phyloP scores from a whole-genome alignment of 768 basidiomycete species.

The Suillus bovinus region DNA sequence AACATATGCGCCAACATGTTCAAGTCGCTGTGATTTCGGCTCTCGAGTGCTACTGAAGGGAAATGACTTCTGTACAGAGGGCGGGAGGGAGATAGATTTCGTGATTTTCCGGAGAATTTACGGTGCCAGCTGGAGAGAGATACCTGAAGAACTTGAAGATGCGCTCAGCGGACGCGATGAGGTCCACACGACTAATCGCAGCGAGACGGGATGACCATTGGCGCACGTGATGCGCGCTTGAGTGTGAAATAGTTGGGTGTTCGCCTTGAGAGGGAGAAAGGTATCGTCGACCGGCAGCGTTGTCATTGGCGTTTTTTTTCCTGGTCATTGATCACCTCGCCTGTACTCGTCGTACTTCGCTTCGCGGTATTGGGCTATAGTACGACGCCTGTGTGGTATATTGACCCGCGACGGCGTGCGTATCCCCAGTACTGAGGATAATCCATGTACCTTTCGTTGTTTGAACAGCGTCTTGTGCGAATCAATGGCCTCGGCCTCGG shows the following conservation, averaged over 20 bases:
- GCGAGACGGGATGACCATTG: slow-evolving; percentile 72
- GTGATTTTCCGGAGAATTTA: no score
- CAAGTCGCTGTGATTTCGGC: slow-evolving; percentile 68
- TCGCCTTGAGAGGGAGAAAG: slow-evolving; percentile 74
- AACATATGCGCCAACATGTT: slow-evolving; percentile 91
- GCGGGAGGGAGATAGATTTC: no score
- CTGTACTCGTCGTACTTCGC: slow-evolving; percentile 82
- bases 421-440: slow-evolving; percentile 99
- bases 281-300: slow-evolving; percentile 65
- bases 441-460: no score
- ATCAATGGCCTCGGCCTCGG: no score
- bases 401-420: slow-evolving; percentile 87
- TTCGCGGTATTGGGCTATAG: slow-evolving; percentile 62
- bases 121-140: no score
- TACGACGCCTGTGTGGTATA: slow-evolving; percentile 89
- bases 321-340: slow-evolving; percentile 65
- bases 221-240: slow-evolving; percentile 82
- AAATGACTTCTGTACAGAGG: slow-evolving; percentile 52
- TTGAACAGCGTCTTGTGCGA: no score
- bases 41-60: slow-evolving; percentile 76
- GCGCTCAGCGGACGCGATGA: no score
- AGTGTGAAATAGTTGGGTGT: slow-evolving; percentile 76
- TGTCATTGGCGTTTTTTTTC: slow-evolving; percentile 69
- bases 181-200: no score
- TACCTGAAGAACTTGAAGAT: no score